Evolutionary conservation across 306 rosid genomes (phyloP), one percentile per base, ranked within the genome.

Genomic region (Cicer bijugum): DNA sequence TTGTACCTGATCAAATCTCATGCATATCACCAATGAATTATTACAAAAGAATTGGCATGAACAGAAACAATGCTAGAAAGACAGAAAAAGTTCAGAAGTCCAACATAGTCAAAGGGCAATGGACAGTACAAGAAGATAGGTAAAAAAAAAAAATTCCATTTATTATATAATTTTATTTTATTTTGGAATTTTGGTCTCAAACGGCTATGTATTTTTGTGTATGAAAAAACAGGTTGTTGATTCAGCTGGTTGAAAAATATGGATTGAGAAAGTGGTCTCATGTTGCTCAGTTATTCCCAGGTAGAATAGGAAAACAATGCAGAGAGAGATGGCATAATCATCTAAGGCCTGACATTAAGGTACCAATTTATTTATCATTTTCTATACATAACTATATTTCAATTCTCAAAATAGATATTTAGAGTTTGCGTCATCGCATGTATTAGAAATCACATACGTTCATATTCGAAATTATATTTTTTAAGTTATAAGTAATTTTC

Each of bases 291-390:
- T 77, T 84, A 83, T 81, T 94, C 85, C 91, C 94, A 0, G 97
- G 97, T 19, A 87, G 98, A 77, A 91, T 91, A 15, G 96, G 98
- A 16, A 94, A 94, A 78, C 98, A 91, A 38, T 91, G 98, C 37
- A 85, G 98, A 86, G 97, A 94, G 80, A 71, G 98, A 75, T 94
- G 98, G 97, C 96, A 91, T 79, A 94, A 94, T 61, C 98, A 94
- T 76, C 82, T 91, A 46, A 86, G 89, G 77, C 97, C 98, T 47
- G 94, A 89, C 73, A 94, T 94, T 60, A 94, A 91, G 97, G 98
- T 94, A 35, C 14, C 8, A 48, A 37, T 37, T 42, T 60, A 39
- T 66, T 19, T 17, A 10, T 66, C 67, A 8, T 14, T 6, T 44
- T 20, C 43, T 40, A 17, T 57, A 46, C 16, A 14, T 14, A 6